Evolutionary conservation across 2,329 filamentous ascomycete species (phyloP), one percentile per base, ranked within the genome.

Genomic region (Colletotrichum kahawae): DNA sequence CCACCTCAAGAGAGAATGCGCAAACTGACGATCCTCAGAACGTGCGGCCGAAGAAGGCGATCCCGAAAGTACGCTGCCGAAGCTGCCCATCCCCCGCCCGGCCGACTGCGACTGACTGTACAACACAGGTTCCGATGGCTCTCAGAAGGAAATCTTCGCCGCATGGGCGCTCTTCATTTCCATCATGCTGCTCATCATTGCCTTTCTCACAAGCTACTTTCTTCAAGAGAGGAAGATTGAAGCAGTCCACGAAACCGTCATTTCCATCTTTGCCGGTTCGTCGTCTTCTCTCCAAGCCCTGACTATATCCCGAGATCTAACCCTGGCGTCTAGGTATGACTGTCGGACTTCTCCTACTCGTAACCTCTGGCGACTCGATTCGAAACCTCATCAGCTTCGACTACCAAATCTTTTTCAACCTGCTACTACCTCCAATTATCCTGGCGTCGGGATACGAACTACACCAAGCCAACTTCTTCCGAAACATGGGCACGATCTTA

Each of bases 361-460:
- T 98, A 77, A 95, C 92, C 57, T 93, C 94, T 67, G 93, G 94
- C 78, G 93, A 95, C 77, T 95, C 94, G 77, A 95, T 99, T 80
- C 93, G 96, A 83, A 94, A 95, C 82, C 93, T 95, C 78, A 95
- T 99, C 82, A 98, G 94, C 85, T 99, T 99, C 88, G 94, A 98
- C 87, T 98, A 98, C 84, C 96, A 98, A 83, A 98, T 98, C 88
- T 99, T 99, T 89, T 99, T 99, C 90, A 99, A 99, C 85, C 91
- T 99, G 60, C 92, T 99, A 14, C 94, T 99, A n/a, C 97, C 97
- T 48, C 97, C 97, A 71, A 99, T 99, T 82, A 99, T 99, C 83
- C 90, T 99, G 33, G 96, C 96, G 18, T 98, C 96, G 18, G 97
- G 97, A 70, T 99, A 98, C 86, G 97, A 99, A 85, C 86, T 99